A percentile compares a stretch with the other conserved stretches of the same genome.
These are phyloP conservation scores for Chenopodium formosanum DNA, from an alignment of 148 eudicot species.

Conservation along the genomic window DNA sequence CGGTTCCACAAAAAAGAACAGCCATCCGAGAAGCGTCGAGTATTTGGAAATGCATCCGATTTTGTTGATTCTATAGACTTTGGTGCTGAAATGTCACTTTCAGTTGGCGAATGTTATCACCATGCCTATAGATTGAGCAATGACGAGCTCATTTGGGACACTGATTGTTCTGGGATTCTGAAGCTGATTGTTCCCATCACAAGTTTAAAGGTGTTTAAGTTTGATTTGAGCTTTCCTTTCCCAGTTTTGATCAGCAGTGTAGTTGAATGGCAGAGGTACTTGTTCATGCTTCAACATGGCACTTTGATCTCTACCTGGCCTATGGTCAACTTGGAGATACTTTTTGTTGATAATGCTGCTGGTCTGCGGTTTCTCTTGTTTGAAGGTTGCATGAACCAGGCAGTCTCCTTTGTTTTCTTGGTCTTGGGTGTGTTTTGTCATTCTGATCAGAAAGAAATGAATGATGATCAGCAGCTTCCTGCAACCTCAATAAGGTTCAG, in stretches of 20 bases:
- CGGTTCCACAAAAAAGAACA: slow-evolving; percentile 49
- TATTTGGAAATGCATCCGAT: slow-evolving; percentile 22
- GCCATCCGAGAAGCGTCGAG: slow-evolving; percentile 21
- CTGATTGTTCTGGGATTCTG: slow-evolving; percentile 42
- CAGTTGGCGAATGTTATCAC: slow-evolving; percentile 22
- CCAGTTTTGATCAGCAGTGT: slow-evolving; percentile 28
- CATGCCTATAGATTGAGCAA: slow-evolving; percentile 19
- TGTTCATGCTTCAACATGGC: slow-evolving; percentile 56
- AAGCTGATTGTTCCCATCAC: slow-evolving; percentile 34
- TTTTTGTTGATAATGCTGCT: slow-evolving; percentile 67
- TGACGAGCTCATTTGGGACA: slow-evolving; percentile 37
- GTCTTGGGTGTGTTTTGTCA: slow-evolving; percentile 49
- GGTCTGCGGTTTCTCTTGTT: slow-evolving; percentile 77
- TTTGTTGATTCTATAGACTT: slow-evolving; percentile 25
- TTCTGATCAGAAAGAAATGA: slow-evolving; percentile 36
- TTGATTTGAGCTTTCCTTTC: slow-evolving; percentile 32
- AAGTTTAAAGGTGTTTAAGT: slow-evolving; percentile 35
- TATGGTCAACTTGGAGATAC: slow-evolving; percentile 67
- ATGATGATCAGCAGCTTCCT: slow-evolving; percentile 52
- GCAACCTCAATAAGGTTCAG: slow-evolving; percentile 70
- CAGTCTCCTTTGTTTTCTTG: slow-evolving; percentile 50
- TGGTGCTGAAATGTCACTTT: slow-evolving; percentile 20
- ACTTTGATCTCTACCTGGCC: slow-evolving; percentile 55
- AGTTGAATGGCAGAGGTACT: slow-evolving; percentile 35
- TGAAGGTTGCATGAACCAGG: slow-evolving; percentile 86